These are phyloP conservation scores for Xylariaceae sp. DNA, from an alignment of 2,329 filamentous ascomycete species.

Conservation along the genomic window DNA sequence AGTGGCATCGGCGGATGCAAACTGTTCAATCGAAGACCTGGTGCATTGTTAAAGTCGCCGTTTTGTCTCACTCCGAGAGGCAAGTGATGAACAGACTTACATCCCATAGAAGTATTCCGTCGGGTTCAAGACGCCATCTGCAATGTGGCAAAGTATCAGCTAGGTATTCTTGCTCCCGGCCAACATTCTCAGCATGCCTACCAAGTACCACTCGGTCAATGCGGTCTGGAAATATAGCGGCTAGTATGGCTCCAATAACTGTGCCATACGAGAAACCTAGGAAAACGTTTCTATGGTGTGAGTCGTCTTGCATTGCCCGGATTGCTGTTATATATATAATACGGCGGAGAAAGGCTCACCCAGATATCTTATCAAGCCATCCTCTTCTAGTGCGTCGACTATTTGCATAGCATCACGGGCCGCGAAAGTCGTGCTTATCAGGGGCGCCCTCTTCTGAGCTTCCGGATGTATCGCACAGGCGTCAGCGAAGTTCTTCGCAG, in stretches of 20 bases:
- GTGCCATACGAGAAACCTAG: slow-evolving; percentile 39
- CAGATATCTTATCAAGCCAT: slow-evolving; percentile 36
- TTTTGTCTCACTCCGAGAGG: neutral
- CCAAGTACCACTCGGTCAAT: slow-evolving; percentile 38
- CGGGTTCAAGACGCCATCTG: slow-evolving; percentile 25
- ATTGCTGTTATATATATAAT: neutral
- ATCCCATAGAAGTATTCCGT: slow-evolving; percentile 32
- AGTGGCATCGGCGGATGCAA: slow-evolving; percentile 25
- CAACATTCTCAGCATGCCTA: slow-evolving; percentile 23
- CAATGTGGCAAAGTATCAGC: neutral
- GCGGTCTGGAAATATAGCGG: slow-evolving; percentile 40
- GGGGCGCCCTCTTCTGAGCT: slow-evolving; percentile 23
- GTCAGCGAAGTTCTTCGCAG: slow-evolving; percentile 18
- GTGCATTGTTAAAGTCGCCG: neutral
- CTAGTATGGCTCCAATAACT: slow-evolving; percentile 35
- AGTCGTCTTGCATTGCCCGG: neutral
- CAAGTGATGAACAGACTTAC: slow-evolving; percentile 13
- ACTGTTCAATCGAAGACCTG: slow-evolving; percentile 25
- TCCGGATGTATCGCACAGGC: slow-evolving; percentile 25
- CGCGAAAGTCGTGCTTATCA: slow-evolving; percentile 32
- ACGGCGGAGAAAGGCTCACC: slow-evolving; percentile 23
- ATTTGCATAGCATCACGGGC: slow-evolving; percentile 38
- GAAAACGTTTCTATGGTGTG: neutral
- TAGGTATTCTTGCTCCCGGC: neutral
- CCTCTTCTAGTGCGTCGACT: slow-evolving; percentile 36